Evolutionary conservation across 2,329 filamentous ascomycete genomes (phyloP).

Genomic region (Lachnellula subtilissima): DNA sequence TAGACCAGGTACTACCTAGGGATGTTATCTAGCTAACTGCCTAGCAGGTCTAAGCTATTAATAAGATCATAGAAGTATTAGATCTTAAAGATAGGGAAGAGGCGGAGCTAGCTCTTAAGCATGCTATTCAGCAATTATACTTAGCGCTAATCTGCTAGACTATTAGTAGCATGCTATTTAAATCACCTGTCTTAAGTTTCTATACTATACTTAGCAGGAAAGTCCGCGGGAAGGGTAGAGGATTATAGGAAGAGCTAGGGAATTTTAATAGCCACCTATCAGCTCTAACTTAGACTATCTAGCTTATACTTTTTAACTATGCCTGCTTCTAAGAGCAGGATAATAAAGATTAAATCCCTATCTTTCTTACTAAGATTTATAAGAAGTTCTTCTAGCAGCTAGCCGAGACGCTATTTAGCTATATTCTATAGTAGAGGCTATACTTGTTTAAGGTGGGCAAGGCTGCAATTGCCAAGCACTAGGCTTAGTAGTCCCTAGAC

Average conservation of each 20-base stretch:
- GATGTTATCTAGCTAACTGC: constrained; percentile 5
- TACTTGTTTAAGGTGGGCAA: background rate
- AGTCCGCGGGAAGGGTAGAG: background rate
- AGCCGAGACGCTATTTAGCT: constrained; percentile 8
- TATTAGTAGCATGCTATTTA: constrained; percentile 7
- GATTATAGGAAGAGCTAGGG: background rate
- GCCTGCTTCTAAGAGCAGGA: constrained; percentile 14
- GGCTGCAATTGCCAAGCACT: too few species aligned
- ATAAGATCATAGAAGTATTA: constrained; percentile 7
- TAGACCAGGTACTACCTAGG: background rate
- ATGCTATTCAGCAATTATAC: constrained; percentile 10
- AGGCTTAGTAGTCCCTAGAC: constrained; percentile 1
- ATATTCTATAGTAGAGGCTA: constrained; percentile 14
- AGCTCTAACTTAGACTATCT: constrained; percentile 5
- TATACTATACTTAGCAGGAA: constrained; percentile 3
- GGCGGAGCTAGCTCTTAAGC: constrained; percentile 5
- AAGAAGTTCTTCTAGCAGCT: constrained; percentile 12
- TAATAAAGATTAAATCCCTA: constrained; percentile 11
- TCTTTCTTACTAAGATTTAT: constrained; percentile 10
- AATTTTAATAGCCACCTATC: constrained; percentile 8
- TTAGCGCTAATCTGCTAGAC: constrained; percentile 12
- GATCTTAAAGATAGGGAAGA: constrained; percentile 5
- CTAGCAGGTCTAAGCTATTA: constrained; percentile 4
- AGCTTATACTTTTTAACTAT: constrained; percentile 8
- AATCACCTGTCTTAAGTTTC: constrained; percentile 12